Evolutionary conservation across 257 asterid species (phyloP).

Genomic region (Capsicum chinense): DNA sequence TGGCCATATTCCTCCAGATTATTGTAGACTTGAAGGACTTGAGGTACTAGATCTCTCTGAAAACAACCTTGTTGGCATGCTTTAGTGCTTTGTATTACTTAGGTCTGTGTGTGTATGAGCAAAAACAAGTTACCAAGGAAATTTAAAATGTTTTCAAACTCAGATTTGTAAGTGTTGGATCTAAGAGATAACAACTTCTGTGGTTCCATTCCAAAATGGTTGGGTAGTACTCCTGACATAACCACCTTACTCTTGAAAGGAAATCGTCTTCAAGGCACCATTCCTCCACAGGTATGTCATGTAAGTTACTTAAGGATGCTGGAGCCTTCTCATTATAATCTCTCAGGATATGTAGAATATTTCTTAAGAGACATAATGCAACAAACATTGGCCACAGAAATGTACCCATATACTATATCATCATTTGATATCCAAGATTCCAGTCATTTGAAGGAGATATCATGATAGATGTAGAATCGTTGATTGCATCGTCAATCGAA

Average conservation of each 20-base stretch:
- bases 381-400: background rate
- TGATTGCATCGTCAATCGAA: background rate
- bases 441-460: background rate
- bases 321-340: slow-evolving; percentile 8
- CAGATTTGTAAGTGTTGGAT: background rate
- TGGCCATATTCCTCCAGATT: slow-evolving; percentile 15
- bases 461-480: background rate
- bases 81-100: background rate
- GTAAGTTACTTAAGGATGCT: background rate
- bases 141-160: background rate
- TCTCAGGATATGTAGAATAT: background rate
- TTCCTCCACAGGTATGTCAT: slow-evolving; percentile 9
- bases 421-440: background rate
- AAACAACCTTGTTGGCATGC: slow-evolving; percentile 5
- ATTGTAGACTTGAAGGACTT: slow-evolving; percentile 12
- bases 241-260: slow-evolving; percentile 22
- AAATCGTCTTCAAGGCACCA: slow-evolving; percentile 13
- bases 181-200: slow-evolving; percentile 20
- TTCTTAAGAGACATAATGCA: background rate
- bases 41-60: slow-evolving; percentile 6
- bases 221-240: background rate
- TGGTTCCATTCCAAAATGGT: slow-evolving; percentile 24
- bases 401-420: background rate
- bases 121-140: background rate
- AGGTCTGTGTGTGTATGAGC: slow-evolving; percentile 3